These are phyloP conservation scores for Pyrrhoderma lamaoense DNA, from an alignment of 1,284 basidiomycete species.

Conservation along the genomic window DNA sequence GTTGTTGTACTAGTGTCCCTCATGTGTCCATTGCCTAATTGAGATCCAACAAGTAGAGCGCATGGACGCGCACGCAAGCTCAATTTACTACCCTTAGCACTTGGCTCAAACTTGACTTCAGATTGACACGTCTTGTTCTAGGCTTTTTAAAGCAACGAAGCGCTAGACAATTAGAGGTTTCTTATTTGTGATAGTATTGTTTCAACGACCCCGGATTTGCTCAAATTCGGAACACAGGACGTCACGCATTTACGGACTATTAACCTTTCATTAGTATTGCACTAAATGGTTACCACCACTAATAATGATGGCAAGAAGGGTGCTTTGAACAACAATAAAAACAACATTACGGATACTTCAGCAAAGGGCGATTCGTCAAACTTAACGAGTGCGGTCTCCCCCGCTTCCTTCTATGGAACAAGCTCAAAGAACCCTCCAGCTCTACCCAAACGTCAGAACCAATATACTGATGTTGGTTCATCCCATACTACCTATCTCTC, in stretches of 20 bases:
- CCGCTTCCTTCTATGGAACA: slow-evolving; percentile 11
- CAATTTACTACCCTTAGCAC: neutral
- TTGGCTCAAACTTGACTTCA: neutral
- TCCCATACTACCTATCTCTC: slow-evolving; percentile 29
- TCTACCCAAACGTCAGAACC: slow-evolving; percentile 18
- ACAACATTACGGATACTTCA: neutral
- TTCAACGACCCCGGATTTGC: too few relatives aligned
- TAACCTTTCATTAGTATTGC: neutral
- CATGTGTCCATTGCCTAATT: slow-evolving; percentile 1
- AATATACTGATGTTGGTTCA: slow-evolving; percentile 22
- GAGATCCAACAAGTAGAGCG: neutral
- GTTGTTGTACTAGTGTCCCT: too few relatives aligned
- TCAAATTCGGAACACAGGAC: too few relatives aligned
- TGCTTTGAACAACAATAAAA: neutral
- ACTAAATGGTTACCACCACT: slow-evolving; percentile 6
- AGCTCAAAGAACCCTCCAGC: slow-evolving; percentile 12
- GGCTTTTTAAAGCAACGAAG: too few relatives aligned
- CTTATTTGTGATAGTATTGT: too few relatives aligned
- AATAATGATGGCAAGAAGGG: slow-evolving; percentile 2
- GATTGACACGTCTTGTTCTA: neutral
- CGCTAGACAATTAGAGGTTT: too few relatives aligned
- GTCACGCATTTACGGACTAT: too few relatives aligned
- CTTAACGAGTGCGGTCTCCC: neutral
- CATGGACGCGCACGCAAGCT: neutral
- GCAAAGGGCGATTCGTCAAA: neutral